Base-by-base conservation (phyloP, 2,329 filamentous ascomycete species). In the Penicillium sp. region DNA sequence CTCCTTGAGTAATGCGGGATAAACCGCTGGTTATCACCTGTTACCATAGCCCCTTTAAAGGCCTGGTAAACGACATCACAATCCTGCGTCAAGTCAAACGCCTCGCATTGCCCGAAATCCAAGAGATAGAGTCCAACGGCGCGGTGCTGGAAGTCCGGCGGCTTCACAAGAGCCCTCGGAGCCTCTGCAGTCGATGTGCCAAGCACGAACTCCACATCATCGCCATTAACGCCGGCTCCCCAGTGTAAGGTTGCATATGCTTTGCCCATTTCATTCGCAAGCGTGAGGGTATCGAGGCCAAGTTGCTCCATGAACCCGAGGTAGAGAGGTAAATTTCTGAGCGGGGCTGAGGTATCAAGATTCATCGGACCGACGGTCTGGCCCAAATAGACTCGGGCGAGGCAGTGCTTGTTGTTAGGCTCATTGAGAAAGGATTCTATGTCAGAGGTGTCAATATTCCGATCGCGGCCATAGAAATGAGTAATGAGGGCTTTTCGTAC, bases 1-100 rank as follows among this genome's bases (percentile, higher is more conserved):
- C 14, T 37, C 4, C 33, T 64, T 53, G 37, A 28, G 3, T 11
- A 57, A 30, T 35, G 38, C n/a, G 40, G 43, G 9, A 47, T 44
- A 10, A 49, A 47, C 3, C 10, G 9, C 8, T 47, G 37, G 15
- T 49, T 47, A 23, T 49, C 43, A 9, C 47, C 47, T 1, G 16
- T 34, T 9, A 47, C 40, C 43, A 49, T 43, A 10, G 43, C 46
- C n/a, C 39, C 43, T 21, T 47, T 49, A 9, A 49, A 49, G 7
- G 43, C 47, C 25, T 47, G 43, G 18, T 47, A 47, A 2, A 49
- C 33, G 16, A 8, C n/a, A 7, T 33, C 43, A 23, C 20, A 11
- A n/a, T 47, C 33, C 21, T 43, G 25, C 7, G 4, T 21, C 3
- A 47, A 32, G 19, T 47, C 41, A 15, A 47, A 27, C 11, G 8